Conservation (phyloP, 345 rosid species). For the Limnanthes douglasii region DNA sequence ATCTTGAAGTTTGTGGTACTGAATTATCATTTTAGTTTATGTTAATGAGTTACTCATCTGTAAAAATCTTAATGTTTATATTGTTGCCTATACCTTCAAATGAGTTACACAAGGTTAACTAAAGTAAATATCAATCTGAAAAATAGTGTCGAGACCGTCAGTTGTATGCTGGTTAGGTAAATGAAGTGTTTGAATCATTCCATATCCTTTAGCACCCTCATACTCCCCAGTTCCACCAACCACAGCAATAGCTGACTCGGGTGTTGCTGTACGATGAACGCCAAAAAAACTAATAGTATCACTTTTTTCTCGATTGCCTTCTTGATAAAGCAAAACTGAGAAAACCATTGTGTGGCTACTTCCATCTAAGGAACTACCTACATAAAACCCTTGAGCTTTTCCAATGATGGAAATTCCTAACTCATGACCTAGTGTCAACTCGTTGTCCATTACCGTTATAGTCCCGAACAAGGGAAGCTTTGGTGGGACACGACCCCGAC, state of each 20-base stretch:
- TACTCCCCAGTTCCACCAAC: constrained; percentile 89
- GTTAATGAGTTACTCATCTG: no score
- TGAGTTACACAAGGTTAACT: no score
- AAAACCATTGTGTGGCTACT: constrained; percentile 67
- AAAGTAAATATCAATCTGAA: constrained; percentile 42
- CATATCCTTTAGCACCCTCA: constrained; percentile 58
- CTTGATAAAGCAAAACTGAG: constrained; percentile 55
- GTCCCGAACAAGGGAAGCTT: constrained; percentile 74
- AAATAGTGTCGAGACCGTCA: constrained; percentile 59
- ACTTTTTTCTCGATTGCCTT: constrained; percentile 32
- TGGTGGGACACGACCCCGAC: constrained; percentile 45
- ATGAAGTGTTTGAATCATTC: constrained; percentile 48
- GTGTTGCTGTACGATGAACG: constrained; percentile 46
- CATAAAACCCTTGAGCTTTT: constrained; percentile 78
- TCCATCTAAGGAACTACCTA: constrained; percentile 69
- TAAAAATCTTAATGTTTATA: no score
- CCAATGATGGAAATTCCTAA: constrained; percentile 53
- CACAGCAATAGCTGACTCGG: constrained; percentile 66
- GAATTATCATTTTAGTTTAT: no score
- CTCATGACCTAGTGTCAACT: constrained; percentile 55
- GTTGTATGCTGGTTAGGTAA: constrained; percentile 34
- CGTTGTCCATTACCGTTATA: constrained; percentile 66
- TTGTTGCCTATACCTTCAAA: no score
- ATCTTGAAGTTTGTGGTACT: no score
- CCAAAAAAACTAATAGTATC: constrained; percentile 79